Base-by-base conservation (phyloP, 1,284 basidiomycete genomes). In the Trichosporon sp. region DNA sequence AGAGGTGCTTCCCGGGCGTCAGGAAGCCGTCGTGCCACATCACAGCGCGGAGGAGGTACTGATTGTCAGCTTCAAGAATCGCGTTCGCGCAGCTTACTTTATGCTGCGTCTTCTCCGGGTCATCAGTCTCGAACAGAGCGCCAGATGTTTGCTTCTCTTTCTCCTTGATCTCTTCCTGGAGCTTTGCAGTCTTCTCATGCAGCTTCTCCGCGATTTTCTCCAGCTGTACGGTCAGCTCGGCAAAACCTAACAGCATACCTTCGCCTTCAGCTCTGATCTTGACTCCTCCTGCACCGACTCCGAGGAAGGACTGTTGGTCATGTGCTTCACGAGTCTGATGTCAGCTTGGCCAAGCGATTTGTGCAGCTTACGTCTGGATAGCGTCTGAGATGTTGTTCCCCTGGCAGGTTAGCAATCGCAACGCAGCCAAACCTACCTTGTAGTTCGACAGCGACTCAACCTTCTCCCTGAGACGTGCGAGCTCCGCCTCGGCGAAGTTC, bases 11-110 rank as follows among this genome's bases (percentile, higher is more conserved):
- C 2, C 73, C 73, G 1, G 76, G 76, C 0, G 80, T 78, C 1
- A 76, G 67, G 35, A 77, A 77, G 7, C 81, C 81, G 68, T 83
- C 81, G 65, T 81, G 76, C 73, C 78, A 79, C 14, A 82, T 61
- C 1, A 81, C 68, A 10, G 80, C 75, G 37, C 77, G 74, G 1
- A 83, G 74, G 1, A 61, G 51, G 65, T 81, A 82, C 76, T 81
- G 65, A n/a, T 31, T 12, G 54, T 69, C 31, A 74, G 67, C 48
- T n/a, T 6, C 12, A 5, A 26, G 26, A 26, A 26, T 26, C 14
- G 40, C 14, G 10, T 2, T 14, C 0, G 21, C 19, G 1, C 26
- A 6, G 38, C 4, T 70, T 54, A 81, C 80, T 11, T 71, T 69
- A 74, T 83, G 76, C 67, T 76, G 72, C 11, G 77, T 76, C 48